These are phyloP conservation scores for Cladophialophora bantiana DNA, from an alignment of 2,329 filamentous ascomycete genomes.

Conservation along the genomic window DNA sequence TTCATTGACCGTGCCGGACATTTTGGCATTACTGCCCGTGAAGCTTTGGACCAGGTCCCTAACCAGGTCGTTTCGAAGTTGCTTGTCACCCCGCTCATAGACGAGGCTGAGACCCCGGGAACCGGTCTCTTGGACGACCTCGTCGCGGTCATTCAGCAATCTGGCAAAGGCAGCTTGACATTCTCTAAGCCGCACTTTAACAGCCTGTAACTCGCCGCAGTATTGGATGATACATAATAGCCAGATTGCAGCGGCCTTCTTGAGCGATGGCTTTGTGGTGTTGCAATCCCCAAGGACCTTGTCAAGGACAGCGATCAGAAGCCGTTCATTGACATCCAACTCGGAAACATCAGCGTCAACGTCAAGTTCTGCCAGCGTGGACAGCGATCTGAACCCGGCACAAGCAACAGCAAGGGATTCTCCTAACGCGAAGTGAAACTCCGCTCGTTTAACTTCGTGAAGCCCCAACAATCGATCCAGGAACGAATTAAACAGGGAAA, in stretches of 20 bases:
- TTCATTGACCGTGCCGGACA: constrained; percentile 77
- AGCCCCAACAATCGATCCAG: constrained; percentile 74
- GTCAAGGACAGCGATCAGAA: constrained; percentile 67
- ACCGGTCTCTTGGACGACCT: constrained; percentile 93
- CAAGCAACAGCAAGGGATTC: constrained; percentile 83
- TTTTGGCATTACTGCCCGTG: constrained; percentile 75
- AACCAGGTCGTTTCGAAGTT: constrained; percentile 80
- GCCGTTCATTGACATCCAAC: constrained; percentile 43
- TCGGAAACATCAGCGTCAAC: constrained; percentile 65
- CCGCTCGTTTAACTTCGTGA: constrained; percentile 83
- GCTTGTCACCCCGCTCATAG: constrained; percentile 87
- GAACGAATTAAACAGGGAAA: constrained; percentile 56
- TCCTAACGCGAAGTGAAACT: constrained; percentile 88
- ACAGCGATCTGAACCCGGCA: constrained; percentile 82
- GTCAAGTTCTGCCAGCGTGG: constrained; percentile 76
- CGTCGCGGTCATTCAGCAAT: constrained; percentile 85
- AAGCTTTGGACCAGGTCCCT: constrained; percentile 89
- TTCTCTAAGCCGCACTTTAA: constrained; percentile 76
- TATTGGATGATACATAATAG: constrained; percentile 89
- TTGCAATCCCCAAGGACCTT: constrained; percentile 80
- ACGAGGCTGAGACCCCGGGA: constrained; percentile 90
- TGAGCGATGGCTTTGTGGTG: constrained; percentile 83
- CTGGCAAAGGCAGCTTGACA: constrained; percentile 88
- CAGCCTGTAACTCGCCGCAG: constrained; percentile 73
- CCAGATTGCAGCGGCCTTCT: constrained; percentile 95